Base-by-base conservation (phyloP, 495 filamentous ascomycete species). In the Aspergillus hancockii region DNA sequence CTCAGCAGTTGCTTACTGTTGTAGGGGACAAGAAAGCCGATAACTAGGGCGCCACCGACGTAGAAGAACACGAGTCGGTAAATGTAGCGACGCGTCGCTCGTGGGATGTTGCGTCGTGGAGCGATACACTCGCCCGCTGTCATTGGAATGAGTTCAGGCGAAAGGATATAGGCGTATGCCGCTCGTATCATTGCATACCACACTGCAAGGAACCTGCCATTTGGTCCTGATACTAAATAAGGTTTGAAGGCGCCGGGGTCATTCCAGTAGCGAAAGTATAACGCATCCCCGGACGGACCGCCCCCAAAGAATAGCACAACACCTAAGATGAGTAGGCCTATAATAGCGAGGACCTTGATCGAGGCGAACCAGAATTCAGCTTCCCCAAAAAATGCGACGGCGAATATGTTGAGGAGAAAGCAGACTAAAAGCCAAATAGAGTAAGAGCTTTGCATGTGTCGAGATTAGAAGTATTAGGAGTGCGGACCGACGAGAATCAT, bases 51-150 rank as follows among this genome's bases (percentile, higher is more conserved):
- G 2, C 79, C 81, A 8, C 84, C 59, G 41, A 80, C 67, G 69
- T 94, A 95, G 73, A 95, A 95, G 70, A 92, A 81, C 57, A 88
- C 71, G 58, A 96, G 88, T 63, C 91, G 89, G 80, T 88, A 91
- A 73, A 96, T 92, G 54, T 90, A 90, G 50, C 90, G 85, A 51
- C 86, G 88, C 13, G 87, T 86, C 10, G 92, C 92, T 63, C 83
- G 82, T 45, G 91, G 91, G 53, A 96, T 87, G 45, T 89, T 88
- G 66, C 84, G 85, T 52, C 86, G 78, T 1, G 92, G 92, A 61
- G 90, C 88, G 21, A 80, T 81, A 28, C 89, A 85, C 73, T 96
- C 91, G 62, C 90, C 90, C 23, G 89, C 91, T 3, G 92, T 89
- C 16, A 93, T 84, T 62, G 84, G 87, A 54, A 90, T 84, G 61